phyloP scores from a whole-genome alignment of 768 basidiomycete species.

The Tulasnella sp. region DNA sequence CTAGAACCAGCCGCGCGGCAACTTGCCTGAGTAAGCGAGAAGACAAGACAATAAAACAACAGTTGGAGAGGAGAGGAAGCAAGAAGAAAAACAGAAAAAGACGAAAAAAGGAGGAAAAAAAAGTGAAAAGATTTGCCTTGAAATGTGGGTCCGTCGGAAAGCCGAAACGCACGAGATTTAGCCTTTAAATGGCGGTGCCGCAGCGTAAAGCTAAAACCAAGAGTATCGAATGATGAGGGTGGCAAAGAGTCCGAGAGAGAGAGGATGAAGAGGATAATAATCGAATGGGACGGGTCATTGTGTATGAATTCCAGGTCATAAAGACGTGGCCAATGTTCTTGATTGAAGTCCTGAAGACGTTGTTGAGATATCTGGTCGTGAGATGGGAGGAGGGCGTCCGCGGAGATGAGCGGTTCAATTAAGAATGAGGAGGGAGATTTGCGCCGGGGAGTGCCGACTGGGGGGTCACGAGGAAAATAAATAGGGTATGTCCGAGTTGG shows the following conservation, averaged over 20 bases:
- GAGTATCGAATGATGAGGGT: neutral
- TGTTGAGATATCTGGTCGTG: conserved; percentile 1
- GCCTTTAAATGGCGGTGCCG: neutral
- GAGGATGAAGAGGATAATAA: neutral
- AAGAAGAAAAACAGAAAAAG: neutral
- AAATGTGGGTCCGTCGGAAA: neutral
- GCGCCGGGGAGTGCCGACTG: neutral
- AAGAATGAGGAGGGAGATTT: neutral
- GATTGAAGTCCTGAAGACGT: neutral
- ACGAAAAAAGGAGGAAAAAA: neutral
- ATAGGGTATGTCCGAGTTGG: neutral
- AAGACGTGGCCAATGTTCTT: conserved; percentile 5
- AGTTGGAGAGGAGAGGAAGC: neutral
- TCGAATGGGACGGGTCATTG: neutral
- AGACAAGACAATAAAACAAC: conserved; percentile 1
- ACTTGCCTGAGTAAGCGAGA: neutral
- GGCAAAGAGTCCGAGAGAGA: conserved; percentile 5
- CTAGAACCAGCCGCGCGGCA: conserved; percentile 3
- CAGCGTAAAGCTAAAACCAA: neutral
- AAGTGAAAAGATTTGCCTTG: neutral
- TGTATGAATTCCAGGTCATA: neutral
- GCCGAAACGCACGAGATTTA: neutral
- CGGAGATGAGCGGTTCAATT: neutral
- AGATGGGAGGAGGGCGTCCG: neutral
- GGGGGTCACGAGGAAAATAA: neutral